phyloP scores from a whole-genome alignment of 306 rosid species.

The Prunus mume region DNA sequence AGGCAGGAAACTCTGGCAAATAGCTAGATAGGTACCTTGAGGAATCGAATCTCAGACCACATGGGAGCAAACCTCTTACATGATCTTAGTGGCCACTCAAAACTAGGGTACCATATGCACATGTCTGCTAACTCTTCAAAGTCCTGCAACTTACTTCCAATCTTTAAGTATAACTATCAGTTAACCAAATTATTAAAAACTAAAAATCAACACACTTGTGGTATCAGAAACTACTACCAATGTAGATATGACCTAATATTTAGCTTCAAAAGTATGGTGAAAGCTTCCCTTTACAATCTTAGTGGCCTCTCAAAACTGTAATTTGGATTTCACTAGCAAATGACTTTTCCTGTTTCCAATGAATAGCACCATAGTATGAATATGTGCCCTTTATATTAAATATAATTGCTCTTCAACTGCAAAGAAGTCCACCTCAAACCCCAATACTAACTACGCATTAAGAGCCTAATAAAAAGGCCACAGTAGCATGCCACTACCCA shows the following conservation, averaged over 20 bases:
- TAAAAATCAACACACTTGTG: background rate
- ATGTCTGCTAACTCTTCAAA: slow-evolving; percentile 3
- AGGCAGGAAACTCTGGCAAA: background rate
- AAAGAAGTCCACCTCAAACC: slow-evolving; percentile 13
- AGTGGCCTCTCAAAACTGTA: slow-evolving; percentile 2
- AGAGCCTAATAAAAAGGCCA: background rate
- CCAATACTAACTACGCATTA: background rate
- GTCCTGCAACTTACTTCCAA: slow-evolving; percentile 6
- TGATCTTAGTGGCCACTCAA: background rate
- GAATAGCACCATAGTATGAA: background rate
- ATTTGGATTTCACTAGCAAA: background rate
- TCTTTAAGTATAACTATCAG: slow-evolving; percentile 2
- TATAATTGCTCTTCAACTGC: slow-evolving; percentile 4
- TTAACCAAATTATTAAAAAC: background rate
- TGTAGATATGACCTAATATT: background rate
- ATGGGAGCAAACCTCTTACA: background rate
- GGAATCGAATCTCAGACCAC: background rate
- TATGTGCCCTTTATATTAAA: background rate
- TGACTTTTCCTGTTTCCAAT: background rate
- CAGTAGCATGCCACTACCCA: background rate
- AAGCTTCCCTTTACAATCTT: slow-evolving; percentile 2
- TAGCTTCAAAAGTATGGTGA: background rate
- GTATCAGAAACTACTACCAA: background rate
- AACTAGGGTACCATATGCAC: background rate
- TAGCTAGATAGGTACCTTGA: background rate